Evolutionary conservation across 768 basidiomycete species (phyloP), one percentile per base, ranked within the genome.

Genomic region (Hebeloma cylindrosporum): DNA sequence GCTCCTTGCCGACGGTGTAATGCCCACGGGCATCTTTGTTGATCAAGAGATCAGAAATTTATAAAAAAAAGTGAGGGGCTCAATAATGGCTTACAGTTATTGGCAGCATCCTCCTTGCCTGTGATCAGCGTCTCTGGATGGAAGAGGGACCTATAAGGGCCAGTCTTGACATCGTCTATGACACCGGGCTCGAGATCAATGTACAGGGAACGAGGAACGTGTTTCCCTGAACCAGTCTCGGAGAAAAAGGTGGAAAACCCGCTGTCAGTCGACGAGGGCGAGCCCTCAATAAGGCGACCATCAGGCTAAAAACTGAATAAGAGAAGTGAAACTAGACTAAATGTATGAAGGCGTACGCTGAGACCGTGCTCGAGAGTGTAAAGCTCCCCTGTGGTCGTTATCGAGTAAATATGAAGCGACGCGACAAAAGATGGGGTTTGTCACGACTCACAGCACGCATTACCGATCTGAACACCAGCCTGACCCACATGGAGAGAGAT

Each of bases 201-300:
- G 73, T 97, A 98, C 56, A 99, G 84, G 30, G 94, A 95, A 49
- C 95, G 85, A 17, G 96, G 96, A 35, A 96, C 95, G 67, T 93
- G 83, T 75, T 96, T 96, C 52, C 93, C 93, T 34, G 87, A 82
- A 57, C 88, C 88, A 38, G 88, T 88, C 70, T 90, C 95, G 29
- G 91, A 93, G 76, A 98, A 99, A 81, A 99, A 98, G 33, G 95
- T 98, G 37, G 88, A 90, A 74, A 97, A 96, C 36, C 96, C 95
- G 57, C 78, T 79, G 63, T 96, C 89, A 51, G 72, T 77, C 53
- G 65, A 71, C 28, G 83, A 83, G 26, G 79, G 76, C n/a, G 85
- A 79, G 53, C 77, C 78, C 53, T 85, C 83, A 46, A 75, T 65
- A 53, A 94, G 75, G 60, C 93, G 91, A 64, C 94, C 94, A 65